phyloP scores from a whole-genome alignment of 169 alveolate species.

The Cytauxzoon felis region DNA sequence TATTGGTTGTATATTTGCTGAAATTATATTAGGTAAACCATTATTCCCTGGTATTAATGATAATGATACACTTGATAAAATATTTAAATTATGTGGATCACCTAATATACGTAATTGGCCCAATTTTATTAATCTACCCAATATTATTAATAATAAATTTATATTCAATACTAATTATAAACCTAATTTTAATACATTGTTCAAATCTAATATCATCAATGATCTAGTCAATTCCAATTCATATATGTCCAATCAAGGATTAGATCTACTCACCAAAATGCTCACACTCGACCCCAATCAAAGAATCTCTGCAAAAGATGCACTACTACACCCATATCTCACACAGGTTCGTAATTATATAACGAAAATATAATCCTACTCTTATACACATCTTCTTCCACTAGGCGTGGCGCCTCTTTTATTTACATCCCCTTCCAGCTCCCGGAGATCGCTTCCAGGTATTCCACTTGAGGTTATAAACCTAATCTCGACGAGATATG shows the following conservation, averaged over 20 bases:
- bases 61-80: slow-evolving; percentile 82
- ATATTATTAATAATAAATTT: slow-evolving; percentile 49
- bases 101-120: slow-evolving; percentile 79
- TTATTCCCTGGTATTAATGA: slow-evolving; percentile 85
- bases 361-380: too few species aligned
- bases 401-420: too few species aligned
- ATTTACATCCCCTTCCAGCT: too few species aligned
- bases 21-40: slow-evolving; percentile 81
- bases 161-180: slow-evolving; percentile 54
- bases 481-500: too few species aligned
- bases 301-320: slow-evolving; percentile 91
- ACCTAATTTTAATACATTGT: slow-evolving; percentile 60
- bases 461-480: too few species aligned
- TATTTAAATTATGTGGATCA: slow-evolving; percentile 88
- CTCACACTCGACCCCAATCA: slow-evolving; percentile 89
- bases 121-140: slow-evolving; percentile 60
- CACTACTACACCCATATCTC: slow-evolving; percentile 87
- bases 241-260: slow-evolving; percentile 84
- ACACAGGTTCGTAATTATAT: slow-evolving; percentile 47
- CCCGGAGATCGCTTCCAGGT: too few species aligned
- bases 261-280: slow-evolving; percentile 88
- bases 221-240: slow-evolving; percentile 4
- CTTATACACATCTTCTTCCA: too few species aligned
- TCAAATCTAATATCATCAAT: slow-evolving; percentile 34
- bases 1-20: slow-evolving; percentile 92